Evolutionary conservation across 208 protist genomes (phyloP).

Genomic region (Strigomonas culicis): DNA sequence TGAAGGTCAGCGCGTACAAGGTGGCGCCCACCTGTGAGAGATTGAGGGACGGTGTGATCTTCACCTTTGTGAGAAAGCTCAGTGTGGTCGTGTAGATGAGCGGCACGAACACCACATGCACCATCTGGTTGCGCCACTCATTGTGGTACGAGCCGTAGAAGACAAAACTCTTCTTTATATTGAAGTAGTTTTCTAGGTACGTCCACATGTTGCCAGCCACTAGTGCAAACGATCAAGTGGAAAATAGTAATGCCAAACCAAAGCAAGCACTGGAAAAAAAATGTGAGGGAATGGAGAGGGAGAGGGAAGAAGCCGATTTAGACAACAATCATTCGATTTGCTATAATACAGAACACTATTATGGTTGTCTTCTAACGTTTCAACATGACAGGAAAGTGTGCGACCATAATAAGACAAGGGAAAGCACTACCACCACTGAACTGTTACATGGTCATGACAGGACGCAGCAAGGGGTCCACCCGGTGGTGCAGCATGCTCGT

Average conservation of each 20-base stretch:
- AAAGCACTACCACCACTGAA: background rate
- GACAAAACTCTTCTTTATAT: conserved; percentile 59
- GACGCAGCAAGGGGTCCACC: conserved; percentile 55
- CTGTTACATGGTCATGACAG: conserved; percentile 32
- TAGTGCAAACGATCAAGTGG: too few relatives aligned
- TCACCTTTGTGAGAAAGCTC: conserved; percentile 35
- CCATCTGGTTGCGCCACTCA: conserved; percentile 55
- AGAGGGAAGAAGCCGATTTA: too few relatives aligned
- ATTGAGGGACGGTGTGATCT: conserved; percentile 30
- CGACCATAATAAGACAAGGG: background rate
- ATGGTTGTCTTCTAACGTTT: background rate
- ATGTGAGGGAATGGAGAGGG: too few relatives aligned
- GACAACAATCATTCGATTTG: background rate
- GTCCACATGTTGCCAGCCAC: conserved; percentile 24
- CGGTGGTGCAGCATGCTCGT: conserved; percentile 60
- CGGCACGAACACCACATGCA: conserved; percentile 76
- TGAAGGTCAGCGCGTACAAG: conserved; percentile 53
- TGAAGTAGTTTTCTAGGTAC: conserved; percentile 56
- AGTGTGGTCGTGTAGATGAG: conserved; percentile 64
- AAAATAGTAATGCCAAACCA: too few relatives aligned
- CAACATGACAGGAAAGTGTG: conserved; percentile 1
- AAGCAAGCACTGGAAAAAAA: too few relatives aligned
- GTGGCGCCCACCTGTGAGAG: conserved; percentile 37
- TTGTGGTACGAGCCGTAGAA: conserved; percentile 75
- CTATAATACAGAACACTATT: background rate